These are phyloP conservation scores for Fusarium clavum DNA, from an alignment of 2,329 filamentous ascomycete genomes.

Conservation along the genomic window DNA sequence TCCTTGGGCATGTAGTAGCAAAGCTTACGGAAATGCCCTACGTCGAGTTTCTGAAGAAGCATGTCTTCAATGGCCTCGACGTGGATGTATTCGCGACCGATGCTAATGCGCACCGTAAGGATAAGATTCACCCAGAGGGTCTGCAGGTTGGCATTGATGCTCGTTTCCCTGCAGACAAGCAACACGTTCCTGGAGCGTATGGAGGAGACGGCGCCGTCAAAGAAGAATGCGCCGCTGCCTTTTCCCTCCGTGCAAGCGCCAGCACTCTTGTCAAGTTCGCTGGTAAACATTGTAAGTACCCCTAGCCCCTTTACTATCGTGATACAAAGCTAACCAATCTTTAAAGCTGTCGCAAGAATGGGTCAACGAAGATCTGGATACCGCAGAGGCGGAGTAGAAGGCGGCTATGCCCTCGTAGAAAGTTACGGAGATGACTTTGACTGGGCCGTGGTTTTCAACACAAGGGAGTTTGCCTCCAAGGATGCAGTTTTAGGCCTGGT, in stretches of 20 bases:
- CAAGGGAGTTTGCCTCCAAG: constrained; percentile 15
- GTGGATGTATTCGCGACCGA: constrained; percentile 24
- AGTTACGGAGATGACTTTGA: constrained; percentile 8
- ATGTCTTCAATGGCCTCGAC: constrained; percentile 24
- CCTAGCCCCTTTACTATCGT: rapidly evolving
- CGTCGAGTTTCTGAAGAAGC: constrained; percentile 26
- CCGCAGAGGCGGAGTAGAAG: constrained; percentile 21
- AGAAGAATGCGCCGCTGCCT: constrained; percentile 30
- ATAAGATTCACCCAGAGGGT: constrained; percentile 35
- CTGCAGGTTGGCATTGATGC: constrained; percentile 14
- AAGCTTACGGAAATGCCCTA: constrained; percentile 32
- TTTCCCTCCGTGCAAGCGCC: constrained; percentile 33
- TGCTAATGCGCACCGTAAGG: constrained; percentile 5
- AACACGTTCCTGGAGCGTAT: constrained; percentile 8
- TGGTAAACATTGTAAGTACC: constrained; percentile 14
- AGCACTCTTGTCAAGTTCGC: constrained; percentile 26
- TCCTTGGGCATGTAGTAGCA: constrained; percentile 27
- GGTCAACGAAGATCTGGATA: background rate
- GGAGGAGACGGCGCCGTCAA: constrained; percentile 38
- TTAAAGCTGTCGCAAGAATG: constrained; percentile 15
- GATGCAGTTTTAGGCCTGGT: constrained; percentile 22
- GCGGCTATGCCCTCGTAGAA: constrained; percentile 10
- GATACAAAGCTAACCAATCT: background rate
- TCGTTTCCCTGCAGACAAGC: background rate
- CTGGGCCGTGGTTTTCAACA: constrained; percentile 33